Base-by-base conservation (phyloP, 306 rosid genomes). In the Hippophae rhamnoides region DNA sequence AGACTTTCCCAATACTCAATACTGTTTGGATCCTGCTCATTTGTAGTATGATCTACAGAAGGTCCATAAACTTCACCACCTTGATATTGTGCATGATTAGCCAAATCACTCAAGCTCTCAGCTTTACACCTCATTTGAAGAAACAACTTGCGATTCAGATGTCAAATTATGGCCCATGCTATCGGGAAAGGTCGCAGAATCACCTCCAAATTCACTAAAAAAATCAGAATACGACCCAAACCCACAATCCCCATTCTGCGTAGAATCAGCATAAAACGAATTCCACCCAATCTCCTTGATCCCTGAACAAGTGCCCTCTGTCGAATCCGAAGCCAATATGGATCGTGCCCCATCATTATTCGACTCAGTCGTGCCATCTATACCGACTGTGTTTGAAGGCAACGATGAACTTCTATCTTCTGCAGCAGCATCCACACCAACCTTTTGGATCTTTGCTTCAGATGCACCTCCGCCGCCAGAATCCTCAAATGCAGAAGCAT, bases 211-310 rank as follows among this genome's bases (percentile, higher is more conserved):
- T 57, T 77, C 97, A 70, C 54, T 74, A 74, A 90, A 90, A 74
- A 84, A 77, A 60, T 90, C 95, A 23, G 92, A 83, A 64, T 82
- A 80, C 6, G 89, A 84, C 40, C 94, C 94, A 48, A 70, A 68
- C 51, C 78, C 89, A 10, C 51, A 57, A 8, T 52, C 82, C 60
- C 80, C 82, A 64, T 81, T 77, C 57, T 70, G 70, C 9, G 23
- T 57, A 0, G 86, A 72, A 70, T 82, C 90, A 18, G 84, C 81
- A n/a, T 76, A 10, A 69, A 90, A 90, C 10, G 86, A 61, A 74
- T 84, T 84, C 95, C 97, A 86, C 41, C 80, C 95, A 56, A 86
- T 87, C 75, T 71, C 84, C 79, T 82, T 90, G 27, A 89, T 59
- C 60, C 70, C 95, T 3, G 82, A 60, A 69, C 57, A 64, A 3